Conservation (phyloP, 345 rosid species). For the Bretschneidera sinensis region DNA sequence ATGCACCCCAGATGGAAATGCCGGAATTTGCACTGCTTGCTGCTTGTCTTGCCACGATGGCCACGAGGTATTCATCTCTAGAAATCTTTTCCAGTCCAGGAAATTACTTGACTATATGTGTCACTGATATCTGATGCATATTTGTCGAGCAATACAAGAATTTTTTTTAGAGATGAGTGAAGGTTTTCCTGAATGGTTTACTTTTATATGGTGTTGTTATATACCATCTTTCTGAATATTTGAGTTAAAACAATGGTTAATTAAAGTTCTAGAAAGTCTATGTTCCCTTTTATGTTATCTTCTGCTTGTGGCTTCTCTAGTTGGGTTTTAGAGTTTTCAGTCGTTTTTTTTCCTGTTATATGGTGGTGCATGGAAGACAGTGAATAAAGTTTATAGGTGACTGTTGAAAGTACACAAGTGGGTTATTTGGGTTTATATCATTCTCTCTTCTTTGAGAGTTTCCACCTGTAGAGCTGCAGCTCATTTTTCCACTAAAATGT, state of each 20-base stretch:
- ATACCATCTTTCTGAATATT: no score
- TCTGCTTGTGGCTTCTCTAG: not conserved
- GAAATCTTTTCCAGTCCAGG: not conserved
- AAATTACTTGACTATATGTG: not conserved
- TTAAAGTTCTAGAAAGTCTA: not conserved
- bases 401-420: no score
- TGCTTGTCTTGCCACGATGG: slow-evolving; percentile 94
- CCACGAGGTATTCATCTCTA: slow-evolving; percentile 60
- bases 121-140: no score
- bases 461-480: no score
- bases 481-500: no score
- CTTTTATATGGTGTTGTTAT: not conserved
- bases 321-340: not conserved
- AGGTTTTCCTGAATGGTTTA: not conserved
- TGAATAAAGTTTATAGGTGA: no score
- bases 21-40: slow-evolving; percentile 96
- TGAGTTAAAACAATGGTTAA: not conserved
- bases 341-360: not conserved
- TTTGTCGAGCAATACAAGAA: no score
- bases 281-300: not conserved
- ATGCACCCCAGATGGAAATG: slow-evolving; percentile 84
- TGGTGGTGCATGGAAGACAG: no score
- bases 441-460: no score
- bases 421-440: no score
- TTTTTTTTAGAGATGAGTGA: not conserved